These are phyloP conservation scores for Grosmannia serpens DNA, from an alignment of 2,329 filamentous ascomycete genomes.

Conservation along the genomic window DNA sequence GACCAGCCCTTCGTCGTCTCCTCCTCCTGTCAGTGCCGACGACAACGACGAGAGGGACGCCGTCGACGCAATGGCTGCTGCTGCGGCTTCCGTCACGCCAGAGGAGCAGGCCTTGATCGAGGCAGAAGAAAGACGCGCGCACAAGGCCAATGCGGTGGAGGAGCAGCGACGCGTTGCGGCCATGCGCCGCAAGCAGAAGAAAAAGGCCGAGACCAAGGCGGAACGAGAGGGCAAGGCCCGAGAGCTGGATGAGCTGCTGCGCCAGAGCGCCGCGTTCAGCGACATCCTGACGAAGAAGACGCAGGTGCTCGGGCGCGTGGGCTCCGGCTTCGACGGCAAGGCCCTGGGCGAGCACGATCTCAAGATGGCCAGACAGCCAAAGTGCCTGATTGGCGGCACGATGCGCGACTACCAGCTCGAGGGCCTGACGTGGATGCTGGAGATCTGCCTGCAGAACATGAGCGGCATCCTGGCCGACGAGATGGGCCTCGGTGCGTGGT, in stretches of 20 bases:
- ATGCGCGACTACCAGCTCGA: conserved; percentile 95
- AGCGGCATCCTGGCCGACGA: conserved; percentile 89
- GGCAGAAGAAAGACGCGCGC: conserved; percentile 35
- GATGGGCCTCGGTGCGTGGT: conserved; percentile 61
- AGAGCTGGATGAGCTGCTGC: conserved; percentile 47
- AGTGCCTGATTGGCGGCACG: conserved; percentile 70
- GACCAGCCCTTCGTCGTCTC: conserved; percentile 9
- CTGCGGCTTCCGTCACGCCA: background rate
- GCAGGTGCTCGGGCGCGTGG: conserved; percentile 48
- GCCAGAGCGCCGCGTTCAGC: conserved; percentile 48
- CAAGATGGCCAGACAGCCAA: conserved; percentile 73
- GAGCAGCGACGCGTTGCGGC: conserved; percentile 31
- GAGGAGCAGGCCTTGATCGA: conserved; percentile 7
- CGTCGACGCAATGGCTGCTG: background rate
- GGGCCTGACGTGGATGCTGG: conserved; percentile 90
- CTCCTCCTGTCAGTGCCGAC: background rate
- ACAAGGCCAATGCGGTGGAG: conserved; percentile 30
- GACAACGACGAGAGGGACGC: background rate
- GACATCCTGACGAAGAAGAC: conserved; percentile 55
- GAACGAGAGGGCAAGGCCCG: conserved; percentile 47
- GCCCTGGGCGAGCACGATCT: conserved; percentile 54
- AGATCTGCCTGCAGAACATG: conserved; percentile 67
- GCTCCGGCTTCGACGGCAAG: conserved; percentile 48
- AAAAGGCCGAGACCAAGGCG: conserved; percentile 34
- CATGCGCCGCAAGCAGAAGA: conserved; percentile 32